Evolutionary conservation across 208 protist genomes (phyloP).

Genomic region (Leishmania turanica): DNA sequence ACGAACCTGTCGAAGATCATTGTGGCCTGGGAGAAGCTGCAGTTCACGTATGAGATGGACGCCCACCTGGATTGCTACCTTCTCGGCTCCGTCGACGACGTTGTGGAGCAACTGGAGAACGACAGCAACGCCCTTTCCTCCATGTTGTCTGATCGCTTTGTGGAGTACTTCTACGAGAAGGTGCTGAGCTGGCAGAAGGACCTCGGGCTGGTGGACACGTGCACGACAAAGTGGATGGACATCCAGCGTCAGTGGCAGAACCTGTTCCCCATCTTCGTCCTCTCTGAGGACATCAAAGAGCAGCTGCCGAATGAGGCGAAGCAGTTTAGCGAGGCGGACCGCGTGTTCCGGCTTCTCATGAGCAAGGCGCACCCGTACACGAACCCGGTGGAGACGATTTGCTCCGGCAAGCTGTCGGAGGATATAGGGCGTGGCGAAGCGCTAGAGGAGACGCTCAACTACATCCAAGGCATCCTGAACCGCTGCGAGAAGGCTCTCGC

Average conservation of each 20-base stretch:
- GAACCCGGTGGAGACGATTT: slow-evolving; percentile 92
- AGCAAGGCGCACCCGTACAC: slow-evolving; percentile 92
- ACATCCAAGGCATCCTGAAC: slow-evolving; percentile 92
- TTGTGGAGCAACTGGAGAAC: slow-evolving; percentile 96
- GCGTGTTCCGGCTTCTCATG: slow-evolving; percentile 91
- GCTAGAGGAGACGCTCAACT: slow-evolving; percentile 91
- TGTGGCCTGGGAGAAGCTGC: slow-evolving; percentile 93
- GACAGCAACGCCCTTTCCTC: slow-evolving; percentile 96
- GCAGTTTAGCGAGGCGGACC: slow-evolving; percentile 93
- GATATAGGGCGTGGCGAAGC: slow-evolving; percentile 90
- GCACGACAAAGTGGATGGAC: slow-evolving; percentile 95
- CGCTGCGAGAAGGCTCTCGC: slow-evolving; percentile 97
- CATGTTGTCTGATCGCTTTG: slow-evolving; percentile 96
- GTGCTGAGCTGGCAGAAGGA: slow-evolving; percentile 96
- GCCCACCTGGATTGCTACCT: slow-evolving; percentile 89
- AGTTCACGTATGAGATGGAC: slow-evolving; percentile 92
- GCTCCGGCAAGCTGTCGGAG: slow-evolving; percentile 76
- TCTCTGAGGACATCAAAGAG: slow-evolving; percentile 97
- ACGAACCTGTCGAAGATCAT: slow-evolving; percentile 96
- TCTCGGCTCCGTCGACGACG: slow-evolving; percentile 93
- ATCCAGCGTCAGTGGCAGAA: slow-evolving; percentile 98
- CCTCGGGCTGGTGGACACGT: slow-evolving; percentile 95
- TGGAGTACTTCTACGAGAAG: slow-evolving; percentile 96
- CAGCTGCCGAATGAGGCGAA: slow-evolving; percentile 97
- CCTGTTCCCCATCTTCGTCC: slow-evolving; percentile 98